Percentiles rank a stretch among this genome's conserved stretches.
Conservation (phyloP, 31 red algal genomes). For the Porphyra umbilicalis region DNA sequence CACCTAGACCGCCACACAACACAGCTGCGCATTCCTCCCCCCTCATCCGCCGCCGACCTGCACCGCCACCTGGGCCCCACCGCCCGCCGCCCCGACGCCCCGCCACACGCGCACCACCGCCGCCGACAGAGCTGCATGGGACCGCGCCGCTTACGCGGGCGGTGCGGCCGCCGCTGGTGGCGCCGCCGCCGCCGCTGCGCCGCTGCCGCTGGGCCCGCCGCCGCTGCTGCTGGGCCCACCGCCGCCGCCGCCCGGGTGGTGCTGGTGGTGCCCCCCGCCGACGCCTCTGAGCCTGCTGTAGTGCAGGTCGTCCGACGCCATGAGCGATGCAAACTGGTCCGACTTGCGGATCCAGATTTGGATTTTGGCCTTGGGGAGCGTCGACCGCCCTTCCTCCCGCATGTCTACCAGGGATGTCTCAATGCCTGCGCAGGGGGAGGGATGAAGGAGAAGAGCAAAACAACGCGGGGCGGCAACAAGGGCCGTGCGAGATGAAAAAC, state of each 20-base stretch:
- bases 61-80: neutral
- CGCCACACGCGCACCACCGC: neutral
- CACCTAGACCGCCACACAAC: neutral
- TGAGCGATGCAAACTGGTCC: slow-evolving; percentile 32
- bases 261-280: neutral
- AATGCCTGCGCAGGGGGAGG: slow-evolving; percentile 30
- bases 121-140: too few species aligned
- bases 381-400: slow-evolving; percentile 38
- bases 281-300: slow-evolving; percentile 1
- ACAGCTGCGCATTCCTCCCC: neutral
- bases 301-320: neutral
- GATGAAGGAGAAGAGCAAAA: neutral
- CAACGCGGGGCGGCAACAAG: too few species aligned
- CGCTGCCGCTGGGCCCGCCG: neutral
- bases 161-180: neutral
- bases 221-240: neutral
- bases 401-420: slow-evolving; percentile 63
- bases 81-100: neutral
- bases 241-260: neutral
- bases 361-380: slow-evolving; percentile 67
- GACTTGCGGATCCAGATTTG: slow-evolving; percentile 81
- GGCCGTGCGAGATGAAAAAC: too few species aligned
- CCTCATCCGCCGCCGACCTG: neutral
- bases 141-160: neutral
- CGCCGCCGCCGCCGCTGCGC: neutral